Base-by-base conservation (phyloP, 2,329 filamentous ascomycete genomes). In the Tricladium varicosporioides region DNA sequence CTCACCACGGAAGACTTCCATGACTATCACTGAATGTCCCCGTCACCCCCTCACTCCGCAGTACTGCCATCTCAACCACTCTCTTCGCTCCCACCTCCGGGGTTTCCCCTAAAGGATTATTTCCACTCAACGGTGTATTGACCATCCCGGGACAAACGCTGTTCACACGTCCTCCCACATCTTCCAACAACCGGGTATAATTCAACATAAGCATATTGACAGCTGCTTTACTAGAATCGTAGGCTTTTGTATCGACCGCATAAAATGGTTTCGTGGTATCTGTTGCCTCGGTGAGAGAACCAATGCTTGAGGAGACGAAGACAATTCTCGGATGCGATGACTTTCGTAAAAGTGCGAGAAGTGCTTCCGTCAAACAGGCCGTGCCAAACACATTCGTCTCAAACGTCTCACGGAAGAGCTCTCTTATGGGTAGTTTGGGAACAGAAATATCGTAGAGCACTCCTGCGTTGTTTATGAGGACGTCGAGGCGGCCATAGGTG, bases 291-390 rank as follows among this genome's bases (percentile, higher is more conserved):
- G 47, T 32, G 8, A 67, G 22, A 1, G 64, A 65, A 1, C 63
- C 64, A 11, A 70, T 48, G 2, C 18, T 11, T 2, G 63, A 65
- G 14, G 62, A 61, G 22, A 71, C 56, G 46, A 69, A 69, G 15
- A 71, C 54, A 18, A 71, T 55, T 8, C 65, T 62, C 16, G 65
- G 63, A 3, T 42, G 48, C 22, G 45, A 48, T 2, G 72, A 69
- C 51, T 67, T 67, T 33, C 66, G 63, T 27, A 74, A 65, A 27
- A 74, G 64, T n/a, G 70, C 68, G 15, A 72, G 32, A 15, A 68
- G 65, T 5, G 64, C 59, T 22, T 72, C 67, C 2, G 71, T 74
- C 40, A 72, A 56, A 18, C 46, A 56, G 7, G 64, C 65, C 1
- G 66, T 60, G 5, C 70, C 66, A 8, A 62, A 54, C 13, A 73